Evolutionary conservation across 805 yeast species (phyloP).

Genomic region (Vanderwaltozyma tropicalis): DNA sequence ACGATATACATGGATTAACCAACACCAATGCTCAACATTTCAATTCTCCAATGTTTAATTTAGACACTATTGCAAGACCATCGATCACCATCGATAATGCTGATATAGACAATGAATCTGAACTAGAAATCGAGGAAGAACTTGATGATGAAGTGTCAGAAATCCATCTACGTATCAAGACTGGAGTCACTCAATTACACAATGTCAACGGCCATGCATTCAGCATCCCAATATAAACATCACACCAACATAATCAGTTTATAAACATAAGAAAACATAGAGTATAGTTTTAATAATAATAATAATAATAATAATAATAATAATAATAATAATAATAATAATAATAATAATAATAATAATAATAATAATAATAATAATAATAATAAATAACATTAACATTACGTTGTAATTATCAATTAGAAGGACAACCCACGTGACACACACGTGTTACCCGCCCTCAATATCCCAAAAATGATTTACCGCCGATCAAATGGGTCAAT

Average conservation of each 20-base stretch:
- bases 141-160: constrained; percentile 12
- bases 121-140: not conserved
- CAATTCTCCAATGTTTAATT: constrained; percentile 2
- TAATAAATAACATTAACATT: too few species aligned
- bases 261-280: too few species aligned
- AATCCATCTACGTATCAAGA: constrained; percentile 34
- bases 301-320: not conserved
- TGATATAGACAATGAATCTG: not conserved
- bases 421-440: too few species aligned
- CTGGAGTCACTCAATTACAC: constrained; percentile 33
- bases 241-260: not conserved
- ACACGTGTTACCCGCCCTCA: too few species aligned
- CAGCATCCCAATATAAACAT: constrained; percentile 15
- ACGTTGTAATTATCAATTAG: too few species aligned
- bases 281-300: too few species aligned
- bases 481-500: too few species aligned
- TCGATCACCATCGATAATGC: not conserved
- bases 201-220: constrained; percentile 31
- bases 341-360: too few species aligned
- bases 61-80: not conserved
- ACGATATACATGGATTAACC: constrained; percentile 23
- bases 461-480: too few species aligned
- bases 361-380: too few species aligned
- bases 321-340: too few species aligned
- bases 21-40: not conserved